A percentile compares a stretch with the other conserved stretches of the same genome.
These are phyloP conservation scores for Kuraishia hungarica DNA, from an alignment of 805 yeast species.

Conservation along the genomic window DNA sequence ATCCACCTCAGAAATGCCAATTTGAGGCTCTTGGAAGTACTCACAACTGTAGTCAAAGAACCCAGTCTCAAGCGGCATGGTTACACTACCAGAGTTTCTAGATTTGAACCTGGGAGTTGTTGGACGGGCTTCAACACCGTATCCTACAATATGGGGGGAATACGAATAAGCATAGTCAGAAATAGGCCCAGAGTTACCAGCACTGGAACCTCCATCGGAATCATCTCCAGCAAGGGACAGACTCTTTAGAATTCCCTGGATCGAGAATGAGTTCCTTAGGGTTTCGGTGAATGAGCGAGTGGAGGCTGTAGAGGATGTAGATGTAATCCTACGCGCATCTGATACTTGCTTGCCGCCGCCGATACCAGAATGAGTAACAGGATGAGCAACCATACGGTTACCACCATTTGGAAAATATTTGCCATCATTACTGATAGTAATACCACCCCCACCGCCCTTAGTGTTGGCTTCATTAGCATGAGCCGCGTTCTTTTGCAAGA, in stretches of 20 bases:
- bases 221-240: slow-evolving; percentile 10
- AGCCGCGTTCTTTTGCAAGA: slow-evolving; percentile 33
- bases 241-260: slow-evolving; percentile 13
- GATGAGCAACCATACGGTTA: background rate
- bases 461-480: background rate
- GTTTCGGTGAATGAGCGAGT: slow-evolving; percentile 12
- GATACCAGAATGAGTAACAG: background rate
- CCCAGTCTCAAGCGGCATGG: slow-evolving; percentile 48
- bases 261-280: slow-evolving; percentile 11
- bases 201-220: background rate
- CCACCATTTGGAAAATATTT: background rate
- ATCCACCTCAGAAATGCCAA: slow-evolving; percentile 75
- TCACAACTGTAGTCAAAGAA: slow-evolving; percentile 76
- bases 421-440: background rate
- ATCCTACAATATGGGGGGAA: slow-evolving; percentile 5
- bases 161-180: background rate
- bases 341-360: background rate
- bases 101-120: slow-evolving; percentile 45
- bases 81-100: slow-evolving; percentile 26
- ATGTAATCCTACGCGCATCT: slow-evolving; percentile 7
- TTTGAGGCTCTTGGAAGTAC: slow-evolving; percentile 94
- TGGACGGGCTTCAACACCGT: slow-evolving; percentile 43
- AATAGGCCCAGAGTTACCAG: background rate
- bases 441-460: background rate
- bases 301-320: slow-evolving; percentile 13